phyloP scores from a whole-genome alignment of 73 alveolate genomes.

The Blepharisma stoltei region DNA sequence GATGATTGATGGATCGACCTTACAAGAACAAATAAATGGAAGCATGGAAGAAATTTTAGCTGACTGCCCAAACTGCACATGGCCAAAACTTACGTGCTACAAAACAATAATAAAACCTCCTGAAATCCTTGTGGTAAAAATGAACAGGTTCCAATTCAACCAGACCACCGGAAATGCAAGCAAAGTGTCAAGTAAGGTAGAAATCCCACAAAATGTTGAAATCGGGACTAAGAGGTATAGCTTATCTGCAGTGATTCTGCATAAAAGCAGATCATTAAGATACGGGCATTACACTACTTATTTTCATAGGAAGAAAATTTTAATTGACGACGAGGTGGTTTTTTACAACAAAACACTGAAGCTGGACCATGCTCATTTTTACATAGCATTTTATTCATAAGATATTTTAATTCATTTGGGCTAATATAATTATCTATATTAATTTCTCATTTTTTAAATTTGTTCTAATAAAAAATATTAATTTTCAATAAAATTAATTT shows the following conservation, averaged over 20 bases:
- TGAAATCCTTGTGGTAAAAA: neutral
- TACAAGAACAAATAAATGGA: constrained; percentile 3
- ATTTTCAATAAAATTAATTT: too few relatives aligned
- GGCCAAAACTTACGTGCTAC: neutral
- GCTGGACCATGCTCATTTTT: constrained; percentile 18
- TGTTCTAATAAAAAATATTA: too few relatives aligned
- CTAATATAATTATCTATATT: too few relatives aligned
- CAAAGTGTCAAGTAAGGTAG: constrained; percentile 18
- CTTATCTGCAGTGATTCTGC: neutral
- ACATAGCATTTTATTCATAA: constrained; percentile 18
- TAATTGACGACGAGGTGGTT: neutral
- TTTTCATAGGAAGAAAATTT: neutral
- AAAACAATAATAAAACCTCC: constrained; percentile 9
- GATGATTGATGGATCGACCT: neutral
- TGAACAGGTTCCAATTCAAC: neutral
- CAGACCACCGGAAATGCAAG: neutral
- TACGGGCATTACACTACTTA: constrained; percentile 23
- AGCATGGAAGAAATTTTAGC: neutral
- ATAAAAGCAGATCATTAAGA: neutral
- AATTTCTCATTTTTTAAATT: too few relatives aligned
- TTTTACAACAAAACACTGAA: constrained; percentile 6
- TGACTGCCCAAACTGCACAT: neutral
- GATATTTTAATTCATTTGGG: neutral
- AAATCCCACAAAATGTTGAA: neutral
- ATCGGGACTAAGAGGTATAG: neutral